Percentiles rank a stretch among this genome's conserved stretches.
phyloP scores from a whole-genome alignment of 805 yeast species.

The Hanseniaspora hatyaiensis region DNA sequence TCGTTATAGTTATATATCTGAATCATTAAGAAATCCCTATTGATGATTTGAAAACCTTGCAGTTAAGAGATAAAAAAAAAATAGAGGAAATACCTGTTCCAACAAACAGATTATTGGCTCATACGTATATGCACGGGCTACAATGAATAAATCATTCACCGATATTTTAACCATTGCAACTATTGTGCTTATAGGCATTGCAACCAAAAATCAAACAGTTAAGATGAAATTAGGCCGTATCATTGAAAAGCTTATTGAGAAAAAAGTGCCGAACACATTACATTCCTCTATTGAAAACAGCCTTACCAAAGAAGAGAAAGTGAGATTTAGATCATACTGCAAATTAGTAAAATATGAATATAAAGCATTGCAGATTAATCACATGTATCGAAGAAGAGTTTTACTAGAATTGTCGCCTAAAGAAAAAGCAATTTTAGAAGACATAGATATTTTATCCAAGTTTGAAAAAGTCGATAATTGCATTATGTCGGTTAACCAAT shows the following conservation, averaged over 20 bases:
- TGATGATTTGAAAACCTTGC: too few relatives aligned
- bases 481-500: background rate
- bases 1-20: too few relatives aligned
- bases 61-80: too few relatives aligned
- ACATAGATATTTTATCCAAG: background rate
- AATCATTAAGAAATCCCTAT: too few relatives aligned
- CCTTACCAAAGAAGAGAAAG: background rate
- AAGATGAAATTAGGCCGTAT: background rate
- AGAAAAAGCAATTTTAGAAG: background rate
- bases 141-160: too few relatives aligned
- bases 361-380: conserved; percentile 6
- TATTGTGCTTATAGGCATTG: background rate
- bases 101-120: too few relatives aligned
- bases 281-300: background rate
- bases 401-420: background rate
- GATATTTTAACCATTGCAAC: background rate
- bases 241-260: background rate
- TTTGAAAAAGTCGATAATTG: conserved; percentile 3
- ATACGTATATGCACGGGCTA: too few relatives aligned
- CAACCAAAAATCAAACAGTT: conserved; percentile 1
- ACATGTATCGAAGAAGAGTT: conserved; percentile 8
- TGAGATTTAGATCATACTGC: background rate
- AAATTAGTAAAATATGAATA: conserved; percentile 7
- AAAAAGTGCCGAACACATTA: background rate
- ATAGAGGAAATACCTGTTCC: too few relatives aligned